Base-by-base conservation (phyloP, 2,329 filamentous ascomycete genomes). In the Fonsecaea nubica region DNA sequence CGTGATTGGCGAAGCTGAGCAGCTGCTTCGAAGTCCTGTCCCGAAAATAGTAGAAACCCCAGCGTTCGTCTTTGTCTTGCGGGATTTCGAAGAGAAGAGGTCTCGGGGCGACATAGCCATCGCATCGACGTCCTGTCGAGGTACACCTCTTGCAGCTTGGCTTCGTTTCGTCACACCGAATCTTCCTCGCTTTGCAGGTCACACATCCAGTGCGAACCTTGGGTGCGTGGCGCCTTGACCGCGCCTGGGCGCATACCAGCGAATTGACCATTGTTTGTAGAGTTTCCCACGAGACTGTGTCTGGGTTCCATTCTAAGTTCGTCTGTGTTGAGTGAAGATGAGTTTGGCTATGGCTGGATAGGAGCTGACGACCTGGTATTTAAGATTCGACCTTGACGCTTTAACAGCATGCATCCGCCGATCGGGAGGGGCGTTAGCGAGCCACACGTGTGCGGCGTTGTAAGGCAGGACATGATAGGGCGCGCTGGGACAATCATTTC, bases 91-190 rank as follows among this genome's bases (percentile, higher is more conserved):
- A 63, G 4, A 58, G 35, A 21, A 63, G 42, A 42, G 61, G 21
- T 36, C 35, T 63, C 9, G 33, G n/a, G 25, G 56, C 33, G 32
- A 38, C 18, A 32, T 66, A 66, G 18, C 64, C 64, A 36, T 40
- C 59, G 35, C 64, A 64, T 7, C 13, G 30, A 4, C 64, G 61
- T n/a, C 60, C 64, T 8, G 50, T 63, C n/a, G 48, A 38, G 10
- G 35, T 64, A 36, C 60, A 66, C n/a, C 60, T 50, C 30, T 32
- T 35, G 33, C 64, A 66, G 18, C 10, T 30, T 21, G 64, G 64
- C 32, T 66, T 66, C 15, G 48, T 35, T 40, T 66, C 64, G 42
- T 66, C 64, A 30, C 64, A 66, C 21, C 58, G 63, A 13, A 63
- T 15, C n/a, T 54, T 58, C 8, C 64, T 52, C 2, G n/a, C 18